Conservation (phyloP, 1,139 yeast species). For the Kodamaea sp. region DNA sequence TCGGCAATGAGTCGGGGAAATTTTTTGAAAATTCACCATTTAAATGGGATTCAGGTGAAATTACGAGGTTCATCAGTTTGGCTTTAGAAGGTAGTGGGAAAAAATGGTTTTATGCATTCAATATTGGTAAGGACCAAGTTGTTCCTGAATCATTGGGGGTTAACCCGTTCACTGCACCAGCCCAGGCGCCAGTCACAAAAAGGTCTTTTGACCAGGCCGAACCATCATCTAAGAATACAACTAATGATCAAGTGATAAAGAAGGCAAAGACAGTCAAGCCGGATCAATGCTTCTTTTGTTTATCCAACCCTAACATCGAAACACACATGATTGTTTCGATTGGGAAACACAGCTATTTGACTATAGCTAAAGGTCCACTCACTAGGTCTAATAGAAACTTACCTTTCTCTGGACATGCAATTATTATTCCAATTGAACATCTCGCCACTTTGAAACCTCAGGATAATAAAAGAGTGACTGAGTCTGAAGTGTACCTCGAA, state of each 20-base stretch:
- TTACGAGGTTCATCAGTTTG: conserved; percentile 63
- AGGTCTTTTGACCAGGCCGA: conserved; percentile 1
- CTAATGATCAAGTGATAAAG: conserved; percentile 13
- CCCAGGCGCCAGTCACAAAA: neutral
- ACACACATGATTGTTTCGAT: conserved; percentile 79
- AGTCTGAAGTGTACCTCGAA: conserved; percentile 24
- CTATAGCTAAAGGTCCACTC: conserved; percentile 87
- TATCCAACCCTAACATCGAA: conserved; percentile 75
- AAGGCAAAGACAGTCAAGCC: conserved; percentile 45
- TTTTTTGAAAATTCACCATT: conserved; percentile 60
- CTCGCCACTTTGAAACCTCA: conserved; percentile 41
- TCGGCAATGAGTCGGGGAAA: conserved; percentile 45
- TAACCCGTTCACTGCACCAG: conserved; percentile 37
- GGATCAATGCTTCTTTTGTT: conserved; percentile 73
- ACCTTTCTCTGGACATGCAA: conserved; percentile 75
- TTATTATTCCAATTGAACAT: conserved; percentile 82
- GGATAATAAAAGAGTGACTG: conserved; percentile 13
- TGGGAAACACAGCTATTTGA: conserved; percentile 61
- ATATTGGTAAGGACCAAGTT: conserved; percentile 20
- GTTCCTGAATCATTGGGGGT: conserved; percentile 15
- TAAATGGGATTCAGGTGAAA: conserved; percentile 41
- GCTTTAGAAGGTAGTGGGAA: conserved; percentile 53
- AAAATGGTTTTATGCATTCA: conserved; percentile 77
- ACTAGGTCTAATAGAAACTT: conserved; percentile 44
- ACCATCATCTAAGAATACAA: neutral